Evolutionary conservation across 2,329 filamentous ascomycete species (phyloP), one percentile per base, ranked within the genome.

Genomic region (Shiraia sp.): DNA sequence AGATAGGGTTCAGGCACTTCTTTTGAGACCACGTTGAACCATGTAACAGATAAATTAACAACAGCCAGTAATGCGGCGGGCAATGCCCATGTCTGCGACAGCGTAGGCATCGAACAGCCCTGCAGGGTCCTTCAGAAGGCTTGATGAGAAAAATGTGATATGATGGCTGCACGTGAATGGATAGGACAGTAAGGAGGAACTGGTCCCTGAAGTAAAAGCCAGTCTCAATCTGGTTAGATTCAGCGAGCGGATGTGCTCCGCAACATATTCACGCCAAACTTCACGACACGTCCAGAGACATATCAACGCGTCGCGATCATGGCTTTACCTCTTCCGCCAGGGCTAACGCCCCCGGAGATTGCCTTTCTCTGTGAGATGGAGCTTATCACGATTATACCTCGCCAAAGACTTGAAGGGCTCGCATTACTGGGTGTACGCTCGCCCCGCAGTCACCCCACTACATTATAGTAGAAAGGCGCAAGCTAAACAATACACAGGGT

Each of bases 341-440:
- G 86, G 69, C 79, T 96, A 31, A 86, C 88, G 58, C 90, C 93
- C 45, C 79, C 88, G 51, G 93, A 99, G 74, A 87, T 95, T 32
- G 88, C 90, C 36, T 99, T 97, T 65, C 76, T 97, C 19, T 96
- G 91, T 71, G 93, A 99, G 75, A 97, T 96, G 90, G 92, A 97
- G 74, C 82, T 90, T 61, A 87, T 99, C 41, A 96, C 91, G 0
- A 81, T 99, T 15, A 83, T 97, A 35, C 93, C 93, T 25, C 88
- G 93, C 39, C 91, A 97, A 69, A 82, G 88, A 51, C 83, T 99
- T 38, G 90, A 96, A 54, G 83, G 82, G 55, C 87, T 99, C 50
- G 79, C 88, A 58, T 80, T 99, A 49, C 81, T 99, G 40, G 85
- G 86, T 53, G 93, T 97, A 77, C 76, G 86, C 82, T 45, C 57